Base-by-base conservation (phyloP, 2,329 filamentous ascomycete genomes). In the Colletotrichum lini region DNA sequence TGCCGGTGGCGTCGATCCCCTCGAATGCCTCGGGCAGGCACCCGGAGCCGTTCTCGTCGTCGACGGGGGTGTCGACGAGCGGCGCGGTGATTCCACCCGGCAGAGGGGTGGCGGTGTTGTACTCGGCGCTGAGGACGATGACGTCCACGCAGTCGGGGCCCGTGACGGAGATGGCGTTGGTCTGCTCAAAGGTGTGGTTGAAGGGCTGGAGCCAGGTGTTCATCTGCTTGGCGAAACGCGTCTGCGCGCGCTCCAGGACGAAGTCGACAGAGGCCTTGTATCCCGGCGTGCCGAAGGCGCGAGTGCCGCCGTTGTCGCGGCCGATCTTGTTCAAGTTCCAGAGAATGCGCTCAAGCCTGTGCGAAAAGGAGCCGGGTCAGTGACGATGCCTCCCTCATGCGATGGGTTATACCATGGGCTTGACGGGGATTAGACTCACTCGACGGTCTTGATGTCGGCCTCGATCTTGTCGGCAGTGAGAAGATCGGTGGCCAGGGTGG, bases 271-370 rank as follows among this genome's bases (percentile, higher is more conserved):
- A 88, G 12, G 86, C 86, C 61, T 80, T 80, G 79, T 84, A 88
- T 8, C 86, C 86, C 4, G 85, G 85, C 18, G 85, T 80, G 30
- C 86, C 86, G 71, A 87, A 88, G 18, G 86, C 86, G 47, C 86
- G 83, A 76, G 87, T 88, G 18, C 86, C 86, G 35, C 84, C 84
- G 73, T 88, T 86, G 49, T 81, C 80, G 52, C 79, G 78, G 10
- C 83, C 86, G 68, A 88, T 87, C 35, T 81, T 77, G 73, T 88
- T 80, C 5, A 88, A 79, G 65, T 83, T 81, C 74, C 82, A 80
- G 21, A 88, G 82, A 59, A 86, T 85, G 53, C 79, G 79, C 78
- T 86, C 81, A 44, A 88, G 78, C 49, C 85, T 87, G 56, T 42
- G 5, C 2, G 10, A 6, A 35, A 6, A 35, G 2, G 9, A 16